A percentile compares a stretch with the other conserved stretches of the same genome.
phyloP scores from a whole-genome alignment of 108 stramenopile species.

The Skeletonema menzelii region DNA sequence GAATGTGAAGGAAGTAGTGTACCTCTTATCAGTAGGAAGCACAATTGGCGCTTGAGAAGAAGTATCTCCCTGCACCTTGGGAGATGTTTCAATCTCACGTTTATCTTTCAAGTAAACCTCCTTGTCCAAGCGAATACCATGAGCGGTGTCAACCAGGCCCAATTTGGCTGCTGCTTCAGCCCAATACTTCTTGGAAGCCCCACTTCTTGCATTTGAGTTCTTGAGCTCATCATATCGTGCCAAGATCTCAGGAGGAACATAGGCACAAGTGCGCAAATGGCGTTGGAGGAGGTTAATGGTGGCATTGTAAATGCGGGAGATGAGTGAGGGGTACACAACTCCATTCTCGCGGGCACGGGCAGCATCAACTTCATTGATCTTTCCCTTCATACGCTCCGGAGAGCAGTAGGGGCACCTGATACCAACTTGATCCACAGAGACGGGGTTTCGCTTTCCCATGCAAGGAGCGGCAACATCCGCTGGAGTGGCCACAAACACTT shows the following conservation, averaged over 20 bases:
- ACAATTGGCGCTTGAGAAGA: constrained; percentile 47
- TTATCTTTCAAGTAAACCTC: constrained; percentile 18
- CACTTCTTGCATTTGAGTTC: constrained; percentile 72
- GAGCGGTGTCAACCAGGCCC: constrained; percentile 76
- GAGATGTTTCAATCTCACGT: constrained; percentile 1
- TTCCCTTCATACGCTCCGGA: constrained; percentile 25
- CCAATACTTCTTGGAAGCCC: constrained; percentile 88
- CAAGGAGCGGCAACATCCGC: constrained; percentile 75
- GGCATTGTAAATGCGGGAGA: constrained; percentile 80
- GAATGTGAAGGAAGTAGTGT: constrained; percentile 78
- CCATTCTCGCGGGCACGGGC: constrained; percentile 34
- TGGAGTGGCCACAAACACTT: constrained; percentile 73
- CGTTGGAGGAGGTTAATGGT: constrained; percentile 82
- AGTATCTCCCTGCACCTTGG: neutral
- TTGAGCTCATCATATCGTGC: constrained; percentile 75
- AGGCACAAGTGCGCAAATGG: constrained; percentile 68
- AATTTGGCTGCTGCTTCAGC: constrained; percentile 62
- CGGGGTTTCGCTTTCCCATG: constrained; percentile 79
- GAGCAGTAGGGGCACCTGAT: constrained; percentile 86
- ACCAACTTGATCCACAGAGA: constrained; percentile 80
- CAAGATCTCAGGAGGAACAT: constrained; percentile 66
- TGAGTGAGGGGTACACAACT: constrained; percentile 41
- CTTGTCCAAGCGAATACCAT: constrained; percentile 69
- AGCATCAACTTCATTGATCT: constrained; percentile 10
- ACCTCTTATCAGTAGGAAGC: constrained; percentile 60